These are phyloP conservation scores for Aspergillus nanangensis DNA, from an alignment of 495 filamentous ascomycete genomes.

Conservation along the genomic window DNA sequence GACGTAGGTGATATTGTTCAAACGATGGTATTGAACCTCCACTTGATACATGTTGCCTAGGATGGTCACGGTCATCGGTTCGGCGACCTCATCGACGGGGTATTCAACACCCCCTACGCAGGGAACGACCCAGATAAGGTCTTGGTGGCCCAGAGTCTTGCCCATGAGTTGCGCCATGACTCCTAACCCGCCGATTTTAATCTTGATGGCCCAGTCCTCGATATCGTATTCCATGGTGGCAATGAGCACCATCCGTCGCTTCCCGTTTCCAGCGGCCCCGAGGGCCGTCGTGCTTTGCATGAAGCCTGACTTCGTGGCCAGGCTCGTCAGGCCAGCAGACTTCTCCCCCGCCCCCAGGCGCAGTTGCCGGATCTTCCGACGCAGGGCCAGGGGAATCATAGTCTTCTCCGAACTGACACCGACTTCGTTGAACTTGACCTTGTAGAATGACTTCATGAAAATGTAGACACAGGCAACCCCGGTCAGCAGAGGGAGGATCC, in stretches of 20 bases:
- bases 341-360: conserved; percentile 15
- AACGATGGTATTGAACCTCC: conserved; percentile 58
- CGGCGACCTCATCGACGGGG: conserved; percentile 52
- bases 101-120: conserved; percentile 66
- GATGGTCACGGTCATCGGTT: conserved; percentile 60
- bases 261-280: conserved; percentile 31
- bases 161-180: conserved; percentile 70
- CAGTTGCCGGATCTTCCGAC: conserved; percentile 22
- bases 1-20: conserved; percentile 68
- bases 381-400: conserved; percentile 25
- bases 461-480: conserved; percentile 47
- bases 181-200: conserved; percentile 69
- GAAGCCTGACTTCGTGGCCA: conserved; percentile 38
- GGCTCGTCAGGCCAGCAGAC: conserved; percentile 21
- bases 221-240: conserved; percentile 73
- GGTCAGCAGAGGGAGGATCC: conserved; percentile 48
- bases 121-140: conserved; percentile 70
- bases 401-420: conserved; percentile 49
- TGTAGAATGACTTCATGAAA: conserved; percentile 64
- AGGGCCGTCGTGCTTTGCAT: conserved; percentile 38
- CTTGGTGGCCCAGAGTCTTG: conserved; percentile 60
- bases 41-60: conserved; percentile 60
- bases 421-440: conserved; percentile 64
- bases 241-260: conserved; percentile 55
- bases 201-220: conserved; percentile 65